phyloP scores from a whole-genome alignment of 441 rosid species.

The Erodium chrysanthum region DNA sequence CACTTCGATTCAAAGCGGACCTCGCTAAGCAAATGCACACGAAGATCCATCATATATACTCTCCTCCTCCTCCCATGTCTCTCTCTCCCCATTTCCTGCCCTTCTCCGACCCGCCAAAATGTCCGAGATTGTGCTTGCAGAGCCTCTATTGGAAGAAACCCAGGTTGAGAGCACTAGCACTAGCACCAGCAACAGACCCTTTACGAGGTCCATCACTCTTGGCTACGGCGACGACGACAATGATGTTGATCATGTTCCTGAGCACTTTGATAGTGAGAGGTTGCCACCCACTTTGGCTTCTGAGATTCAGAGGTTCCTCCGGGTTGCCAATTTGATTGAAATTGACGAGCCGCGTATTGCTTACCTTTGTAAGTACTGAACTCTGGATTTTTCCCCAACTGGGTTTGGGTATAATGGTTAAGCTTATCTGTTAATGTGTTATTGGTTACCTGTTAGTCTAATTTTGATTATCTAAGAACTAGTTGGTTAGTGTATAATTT shows the following conservation, averaged over 20 bases:
- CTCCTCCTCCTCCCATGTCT: neutral
- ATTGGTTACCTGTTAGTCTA: neutral
- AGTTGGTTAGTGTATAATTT: neutral
- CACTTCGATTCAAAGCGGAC: conserved; percentile 14
- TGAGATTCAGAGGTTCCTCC: conserved; percentile 73
- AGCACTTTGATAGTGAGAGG: conserved; percentile 83
- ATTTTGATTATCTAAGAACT: neutral
- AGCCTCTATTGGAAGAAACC: conserved; percentile 29
- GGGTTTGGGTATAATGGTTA: neutral
- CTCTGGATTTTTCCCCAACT: neutral
- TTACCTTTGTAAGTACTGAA: conserved; percentile 48
- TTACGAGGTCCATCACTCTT: conserved; percentile 37
- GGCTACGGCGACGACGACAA: conserved; percentile 16
- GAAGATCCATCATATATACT: conserved; percentile 17
- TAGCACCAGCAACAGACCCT: conserved; percentile 9
- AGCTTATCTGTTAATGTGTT: neutral
- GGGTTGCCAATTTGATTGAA: conserved; percentile 74
- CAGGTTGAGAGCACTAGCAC: conserved; percentile 18
- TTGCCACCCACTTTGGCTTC: conserved; percentile 64
- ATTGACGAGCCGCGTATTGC: conserved; percentile 67
- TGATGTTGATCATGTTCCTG: conserved; percentile 27
- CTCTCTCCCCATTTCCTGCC: conserved; percentile 2
- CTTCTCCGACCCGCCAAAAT: conserved; percentile 20
- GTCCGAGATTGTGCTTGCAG: conserved; percentile 75
- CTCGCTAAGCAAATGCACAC: conserved; percentile 16